Evolutionary conservation across 805 yeast genomes (phyloP), one percentile per base, ranked within the genome.

Genomic region (Isabelozyma gotoi): DNA sequence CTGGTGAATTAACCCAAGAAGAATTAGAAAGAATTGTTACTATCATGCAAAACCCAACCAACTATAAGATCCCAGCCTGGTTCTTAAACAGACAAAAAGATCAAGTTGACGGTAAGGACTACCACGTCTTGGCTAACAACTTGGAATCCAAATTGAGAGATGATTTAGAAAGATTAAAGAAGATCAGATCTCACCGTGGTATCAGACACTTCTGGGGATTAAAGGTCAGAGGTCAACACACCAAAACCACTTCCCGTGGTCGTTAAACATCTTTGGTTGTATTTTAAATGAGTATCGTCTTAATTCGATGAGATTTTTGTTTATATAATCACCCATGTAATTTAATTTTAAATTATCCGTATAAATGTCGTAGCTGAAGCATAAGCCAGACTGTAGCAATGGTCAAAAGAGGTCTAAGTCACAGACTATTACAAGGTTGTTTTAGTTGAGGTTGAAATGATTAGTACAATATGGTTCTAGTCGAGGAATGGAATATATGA

Each of bases 111-210:
- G 99, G 99, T 81, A 94, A 94, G 85, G 96, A 92, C 82, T 83
- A 89, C 85, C 99, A 94, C 83, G 87, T 88, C 71, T 86, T 94
- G 69, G 98, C 98, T 65, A 94, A 94, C 92, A 88, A 88, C 84
- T 82, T 94, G 77, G 99, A 95, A 82, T 88, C 96, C 67, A 94
- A 94, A 82, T 88, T 94, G 78, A 94, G 99, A 88, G 99, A 94
- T 74, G 99, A 94, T 74, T 83, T 94, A 77, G 99, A 94, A 84
- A 92, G 98, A 85, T 84, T 94, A 79, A 95, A 95, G 96, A 94
- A 94, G 82, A 94, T 95, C 87, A 95, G 99, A 85, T 82, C 98
- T 72, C 99, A 94, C 94, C 85, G 98, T 81, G 99, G 99, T 92
- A 86, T 94, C 78, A 90, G 99, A 86, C 99, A 94, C 84, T 91